Base-by-base conservation (phyloP, 176 grass and related monocot species). In the Coix lacrymajobi region DNA sequence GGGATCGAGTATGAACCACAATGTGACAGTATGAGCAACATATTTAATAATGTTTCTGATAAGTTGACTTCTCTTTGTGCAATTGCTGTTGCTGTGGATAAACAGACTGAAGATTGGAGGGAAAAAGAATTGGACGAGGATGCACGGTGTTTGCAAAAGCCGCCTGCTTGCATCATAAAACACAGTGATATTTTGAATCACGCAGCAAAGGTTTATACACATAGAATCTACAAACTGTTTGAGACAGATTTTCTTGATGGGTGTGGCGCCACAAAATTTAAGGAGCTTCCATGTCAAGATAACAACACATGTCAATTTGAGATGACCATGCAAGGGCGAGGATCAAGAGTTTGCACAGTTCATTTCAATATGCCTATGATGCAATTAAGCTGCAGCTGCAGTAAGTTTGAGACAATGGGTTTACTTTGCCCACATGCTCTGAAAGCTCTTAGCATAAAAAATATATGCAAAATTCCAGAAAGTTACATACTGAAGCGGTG, bases 171-270 rank as follows among this genome's bases (percentile, higher is more conserved):
- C 73, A 86, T 88, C 48, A 92, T 96, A 75, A 92, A 85, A 57
- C 88, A 96, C 73, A 92, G 89, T 88, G 93, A 90, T 74, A 90
- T 96, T 84, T 82, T 92, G 81, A 90, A 92, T 75, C 90, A 96
- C 44, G 93, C 93, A 62, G 85, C 93, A 63, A 92, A 86, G 56
- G 85, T 88, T 20, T 96, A 92, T 86, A 96, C 93, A 69, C 86
- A 90, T 56, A 96, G 89, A 85, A 92, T 96, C 70, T 96, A 92
- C 79, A 92, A 92, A 64, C 37, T 96, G 39, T 96, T 96, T n/a
- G 90, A 96, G 69, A 87, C 84, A 9, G 88, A 96, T 85, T 96
- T 86, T 92, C 88, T 92, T 26, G 93, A 95, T 4, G 93, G 93
- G 24, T 95, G 93, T 81, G 93, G 93, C 0, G 92, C 89, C 25